phyloP scores from a whole-genome alignment of 768 basidiomycete genomes.

The Suillus subalutaceus region DNA sequence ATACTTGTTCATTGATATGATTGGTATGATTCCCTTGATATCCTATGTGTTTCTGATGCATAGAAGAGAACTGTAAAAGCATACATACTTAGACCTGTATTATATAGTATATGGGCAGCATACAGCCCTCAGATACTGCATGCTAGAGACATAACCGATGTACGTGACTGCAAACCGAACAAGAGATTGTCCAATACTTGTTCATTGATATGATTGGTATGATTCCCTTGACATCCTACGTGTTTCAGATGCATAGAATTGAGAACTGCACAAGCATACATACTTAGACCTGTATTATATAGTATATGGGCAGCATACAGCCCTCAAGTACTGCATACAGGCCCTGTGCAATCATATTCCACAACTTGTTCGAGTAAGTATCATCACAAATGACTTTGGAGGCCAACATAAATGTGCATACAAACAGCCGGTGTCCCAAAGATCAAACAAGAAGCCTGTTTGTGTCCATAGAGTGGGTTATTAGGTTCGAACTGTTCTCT shows the following conservation, averaged over 20 bases:
- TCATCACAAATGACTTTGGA: neutral
- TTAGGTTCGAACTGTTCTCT: neutral
- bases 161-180: neutral
- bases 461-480: neutral
- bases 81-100: neutral
- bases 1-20: neutral
- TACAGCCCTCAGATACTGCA: neutral
- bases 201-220: neutral
- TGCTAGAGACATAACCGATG: neutral
- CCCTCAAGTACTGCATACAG: constrained; percentile 1
- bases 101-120: neutral
- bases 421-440: neutral
- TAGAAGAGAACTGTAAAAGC: neutral
- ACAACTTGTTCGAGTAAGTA: neutral
- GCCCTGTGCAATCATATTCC: neutral
- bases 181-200: neutral
- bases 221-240: neutral
- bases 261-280: neutral
- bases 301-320: constrained; percentile 1
- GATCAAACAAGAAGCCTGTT: neutral
- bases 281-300: neutral
- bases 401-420: neutral
- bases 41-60: neutral
- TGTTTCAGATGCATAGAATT: neutral
- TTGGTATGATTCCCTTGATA: neutral